phyloP scores from a whole-genome alignment of 2,329 filamentous ascomycete species.

The Colletotrichum sp. region DNA sequence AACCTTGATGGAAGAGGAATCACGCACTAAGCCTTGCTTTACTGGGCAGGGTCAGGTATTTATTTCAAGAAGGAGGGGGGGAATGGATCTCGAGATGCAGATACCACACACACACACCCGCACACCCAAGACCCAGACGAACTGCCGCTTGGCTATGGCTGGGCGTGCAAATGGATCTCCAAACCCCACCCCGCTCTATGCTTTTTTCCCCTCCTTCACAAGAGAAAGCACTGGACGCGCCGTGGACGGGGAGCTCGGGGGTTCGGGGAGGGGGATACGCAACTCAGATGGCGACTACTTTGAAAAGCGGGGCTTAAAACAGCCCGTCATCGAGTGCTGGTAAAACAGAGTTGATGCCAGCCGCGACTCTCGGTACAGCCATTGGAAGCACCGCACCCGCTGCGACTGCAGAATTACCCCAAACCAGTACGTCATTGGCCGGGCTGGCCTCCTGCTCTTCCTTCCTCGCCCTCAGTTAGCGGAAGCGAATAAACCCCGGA shows the following conservation, averaged over 20 bases:
- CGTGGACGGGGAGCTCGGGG: constrained; percentile 5
- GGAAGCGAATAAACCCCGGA: not conserved
- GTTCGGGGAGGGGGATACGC: constrained; percentile 14
- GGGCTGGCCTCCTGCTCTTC: not conserved
- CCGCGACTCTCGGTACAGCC: not conserved
- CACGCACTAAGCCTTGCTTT: constrained; percentile 7
- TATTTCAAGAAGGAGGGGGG: constrained; percentile 5
- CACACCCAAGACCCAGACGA: not conserved
- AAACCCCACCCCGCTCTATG: constrained; percentile 15
- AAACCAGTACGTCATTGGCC: constrained; percentile 11
- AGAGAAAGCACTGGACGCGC: not conserved
- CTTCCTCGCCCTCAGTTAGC: not conserved
- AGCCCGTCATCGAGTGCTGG: constrained; percentile 1
- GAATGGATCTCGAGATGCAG: not conserved
- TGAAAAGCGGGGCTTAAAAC: constrained; percentile 6
- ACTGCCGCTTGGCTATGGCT: constrained; percentile 11
- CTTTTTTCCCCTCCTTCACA: not conserved
- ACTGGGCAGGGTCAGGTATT: constrained; percentile 20
- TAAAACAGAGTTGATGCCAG: constrained; percentile 9
- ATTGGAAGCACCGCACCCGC: not conserved
- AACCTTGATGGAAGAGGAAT: constrained; percentile 22
- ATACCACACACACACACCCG: not conserved
- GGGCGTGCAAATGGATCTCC: constrained; percentile 3
- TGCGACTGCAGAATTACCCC: not conserved
- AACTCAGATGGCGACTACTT: not conserved